Conservation (phyloP, 805 yeast genomes). For the Torulaspora indica region DNA sequence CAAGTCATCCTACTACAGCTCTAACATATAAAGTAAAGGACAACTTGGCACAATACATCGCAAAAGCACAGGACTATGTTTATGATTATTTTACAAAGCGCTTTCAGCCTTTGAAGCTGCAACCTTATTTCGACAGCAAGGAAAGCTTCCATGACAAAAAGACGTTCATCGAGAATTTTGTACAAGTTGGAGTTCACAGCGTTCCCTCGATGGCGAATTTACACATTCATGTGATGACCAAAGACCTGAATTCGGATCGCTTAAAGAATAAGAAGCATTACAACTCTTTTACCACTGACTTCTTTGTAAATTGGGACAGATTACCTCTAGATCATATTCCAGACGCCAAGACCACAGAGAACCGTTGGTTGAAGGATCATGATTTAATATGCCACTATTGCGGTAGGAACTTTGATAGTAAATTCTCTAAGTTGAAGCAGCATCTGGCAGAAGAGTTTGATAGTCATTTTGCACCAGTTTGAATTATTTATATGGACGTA, state of each 20-base stretch:
- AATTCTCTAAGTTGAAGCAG: slow-evolving; percentile 41
- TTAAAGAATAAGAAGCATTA: slow-evolving; percentile 63
- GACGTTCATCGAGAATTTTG: slow-evolving; percentile 24
- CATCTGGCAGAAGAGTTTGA: slow-evolving; percentile 41
- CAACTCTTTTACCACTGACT: slow-evolving; percentile 62
- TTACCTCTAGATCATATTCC: slow-evolving; percentile 39
- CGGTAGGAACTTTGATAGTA: slow-evolving; percentile 39
- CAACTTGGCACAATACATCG: slow-evolving; percentile 37
- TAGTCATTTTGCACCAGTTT: slow-evolving; percentile 16
- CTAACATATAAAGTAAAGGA: slow-evolving; percentile 39
- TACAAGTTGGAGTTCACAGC: slow-evolving; percentile 62
- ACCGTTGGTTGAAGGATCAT: slow-evolving; percentile 24
- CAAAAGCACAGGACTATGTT: slow-evolving; percentile 30
- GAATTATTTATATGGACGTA: slow-evolving; percentile 2
- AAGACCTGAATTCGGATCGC: slow-evolving; percentile 51
- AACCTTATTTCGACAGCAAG: slow-evolving; percentile 16
- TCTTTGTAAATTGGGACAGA: slow-evolving; percentile 54
- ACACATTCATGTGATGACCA: slow-evolving; percentile 69
- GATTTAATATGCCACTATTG: slow-evolving; percentile 44
- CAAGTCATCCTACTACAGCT: slow-evolving; percentile 46
- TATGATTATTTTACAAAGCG: slow-evolving; percentile 25
- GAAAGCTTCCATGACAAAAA: slow-evolving; percentile 17
- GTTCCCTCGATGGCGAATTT: slow-evolving; percentile 65
- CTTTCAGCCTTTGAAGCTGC: slow-evolving; percentile 11
- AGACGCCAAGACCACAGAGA: slow-evolving; percentile 40